These are phyloP conservation scores for Leptographium wingfieldii DNA, from an alignment of 2,329 filamentous ascomycete species.

Conservation along the genomic window DNA sequence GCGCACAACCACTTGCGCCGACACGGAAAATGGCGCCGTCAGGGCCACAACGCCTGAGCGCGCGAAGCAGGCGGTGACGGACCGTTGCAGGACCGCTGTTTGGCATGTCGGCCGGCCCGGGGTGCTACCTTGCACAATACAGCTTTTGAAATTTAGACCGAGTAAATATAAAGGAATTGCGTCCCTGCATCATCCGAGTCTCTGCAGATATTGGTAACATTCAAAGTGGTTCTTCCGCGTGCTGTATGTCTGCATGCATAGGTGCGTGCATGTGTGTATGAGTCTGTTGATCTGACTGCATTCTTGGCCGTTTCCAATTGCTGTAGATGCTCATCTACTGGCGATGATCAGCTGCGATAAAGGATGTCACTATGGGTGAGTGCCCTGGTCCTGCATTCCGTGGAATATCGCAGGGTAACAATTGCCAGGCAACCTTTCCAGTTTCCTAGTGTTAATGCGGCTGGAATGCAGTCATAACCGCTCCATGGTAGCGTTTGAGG, in stretches of 20 bases:
- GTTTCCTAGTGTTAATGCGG: not conserved
- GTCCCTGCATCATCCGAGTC: not conserved
- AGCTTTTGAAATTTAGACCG: not conserved
- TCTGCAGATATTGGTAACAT: not conserved
- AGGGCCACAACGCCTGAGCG: not conserved
- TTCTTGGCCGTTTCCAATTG: not conserved
- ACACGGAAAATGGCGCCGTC: slow-evolving; percentile 13
- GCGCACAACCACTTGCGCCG: slow-evolving; percentile 25
- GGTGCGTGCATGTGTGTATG: not conserved
- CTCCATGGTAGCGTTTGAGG: not conserved
- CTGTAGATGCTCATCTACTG: not conserved
- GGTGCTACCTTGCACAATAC: not conserved
- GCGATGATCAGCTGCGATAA: not conserved
- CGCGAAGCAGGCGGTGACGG: not conserved
- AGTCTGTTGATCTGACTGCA: not conserved
- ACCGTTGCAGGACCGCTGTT: not conserved
- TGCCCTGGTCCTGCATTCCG: not conserved
- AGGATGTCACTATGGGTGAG: not conserved
- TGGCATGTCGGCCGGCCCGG: not conserved
- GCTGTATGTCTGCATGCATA: not conserved
- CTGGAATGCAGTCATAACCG: not conserved
- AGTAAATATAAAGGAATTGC: not conserved
- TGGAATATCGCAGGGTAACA: not conserved
- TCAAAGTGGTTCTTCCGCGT: not conserved
- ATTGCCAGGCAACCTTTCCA: not conserved